These are phyloP conservation scores for Drosera spatulata DNA, from an alignment of 179 eudicot species.

Conservation along the genomic window DNA sequence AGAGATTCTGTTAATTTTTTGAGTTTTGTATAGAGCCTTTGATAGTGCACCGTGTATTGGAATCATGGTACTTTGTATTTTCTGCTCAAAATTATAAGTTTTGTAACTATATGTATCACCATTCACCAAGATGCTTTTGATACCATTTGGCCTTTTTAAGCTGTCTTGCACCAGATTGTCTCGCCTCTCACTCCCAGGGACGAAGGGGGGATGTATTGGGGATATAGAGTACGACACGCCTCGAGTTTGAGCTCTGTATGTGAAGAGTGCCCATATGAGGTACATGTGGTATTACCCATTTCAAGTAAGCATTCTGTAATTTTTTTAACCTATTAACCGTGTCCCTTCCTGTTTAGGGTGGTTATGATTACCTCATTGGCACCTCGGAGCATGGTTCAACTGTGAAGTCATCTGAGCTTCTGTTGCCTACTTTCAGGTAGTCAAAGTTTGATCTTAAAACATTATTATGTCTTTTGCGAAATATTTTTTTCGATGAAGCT, in stretches of 20 bases:
- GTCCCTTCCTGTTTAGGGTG: slow-evolving; percentile 40
- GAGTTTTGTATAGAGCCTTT: too few species aligned
- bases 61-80: too few species aligned
- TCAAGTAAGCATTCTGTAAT: neutral
- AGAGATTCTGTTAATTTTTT: too few species aligned
- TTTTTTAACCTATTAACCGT: slow-evolving; percentile 7
- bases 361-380: slow-evolving; percentile 90
- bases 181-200: slow-evolving; percentile 65
- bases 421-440: slow-evolving; percentile 77
- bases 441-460: neutral
- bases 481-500: too few species aligned
- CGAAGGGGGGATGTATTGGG: slow-evolving; percentile 73
- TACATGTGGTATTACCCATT: slow-evolving; percentile 4
- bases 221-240: slow-evolving; percentile 92
- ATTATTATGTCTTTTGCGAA: too few species aligned
- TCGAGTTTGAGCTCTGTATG: slow-evolving; percentile 72
- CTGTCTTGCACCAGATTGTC: slow-evolving; percentile 44
- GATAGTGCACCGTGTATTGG: neutral
- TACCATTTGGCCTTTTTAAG: slow-evolving; percentile 20
- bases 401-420: slow-evolving; percentile 73
- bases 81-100: too few species aligned
- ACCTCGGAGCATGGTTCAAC: slow-evolving; percentile 90
- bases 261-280: slow-evolving; percentile 66
- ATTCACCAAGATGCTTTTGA: neutral
- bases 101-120: neutral